Base-by-base conservation (phyloP, 345 rosid genomes). In the Sonneratia alba region DNA sequence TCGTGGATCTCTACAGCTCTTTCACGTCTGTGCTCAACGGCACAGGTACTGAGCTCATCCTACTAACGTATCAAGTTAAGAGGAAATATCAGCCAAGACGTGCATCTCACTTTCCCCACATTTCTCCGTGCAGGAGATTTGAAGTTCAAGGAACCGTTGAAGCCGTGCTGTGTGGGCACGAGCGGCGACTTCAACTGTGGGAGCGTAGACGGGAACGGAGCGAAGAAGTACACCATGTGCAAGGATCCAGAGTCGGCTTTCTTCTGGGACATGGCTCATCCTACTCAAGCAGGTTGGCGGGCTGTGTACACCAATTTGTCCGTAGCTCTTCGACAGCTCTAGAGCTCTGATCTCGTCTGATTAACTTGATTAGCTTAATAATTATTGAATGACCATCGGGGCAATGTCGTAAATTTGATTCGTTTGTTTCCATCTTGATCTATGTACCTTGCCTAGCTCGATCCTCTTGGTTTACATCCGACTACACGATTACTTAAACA, bases 1-100 rank as follows among this genome's bases (percentile, higher is more conserved):
- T 88, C 22, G 79, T 86, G 38, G 96, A 94, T 76, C 80, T 91
- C 37, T 82, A 83, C 79, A 40, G 68, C 4, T 88, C 95, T 27
- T 91, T 94, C 87, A 74, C 77, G 79, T 75, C 78, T 0, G 84
- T 77, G 21, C 53, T 93, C 48, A 75, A 69, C 65, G 74, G 68
- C 81, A 85, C 81, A 68, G 69, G 72, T 3, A 59, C n/a, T 59
- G 1, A 59, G 32, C 64, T 1, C 63, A 57, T 7, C 9, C 32
- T 27, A 27, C 32, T 27, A 27, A 27, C 32, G 32, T 27, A 27
- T 27, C 32, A 27, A 27, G 1, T 27, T 27, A 27, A 27, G 32
- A 27, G 32, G 32, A 27, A 27, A 1, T 27, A 27, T 27, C 32
- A 27, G 32, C 32, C 0, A 27, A 27, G 32, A 27, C 32, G 1